These are phyloP conservation scores for Phlyctochytrium bullatum DNA, from an alignment of 192 early-diverging fungal genomes.

Conservation along the genomic window DNA sequence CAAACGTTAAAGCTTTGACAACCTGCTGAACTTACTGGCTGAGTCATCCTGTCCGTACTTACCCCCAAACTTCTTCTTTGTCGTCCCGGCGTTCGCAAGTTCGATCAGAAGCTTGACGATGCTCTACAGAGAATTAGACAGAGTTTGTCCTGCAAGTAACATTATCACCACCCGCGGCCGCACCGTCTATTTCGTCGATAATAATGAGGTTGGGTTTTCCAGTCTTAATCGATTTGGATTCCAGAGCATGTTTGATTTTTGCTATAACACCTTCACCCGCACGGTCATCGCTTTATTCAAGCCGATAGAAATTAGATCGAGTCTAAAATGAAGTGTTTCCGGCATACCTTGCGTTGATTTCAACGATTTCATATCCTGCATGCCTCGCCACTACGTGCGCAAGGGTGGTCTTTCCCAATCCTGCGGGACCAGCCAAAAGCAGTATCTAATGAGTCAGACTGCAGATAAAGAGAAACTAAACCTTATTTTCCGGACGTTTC, in stretches of 20 bases:
- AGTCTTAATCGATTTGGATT: constrained; percentile 66
- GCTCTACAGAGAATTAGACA: constrained; percentile 42
- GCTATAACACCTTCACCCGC: constrained; percentile 68
- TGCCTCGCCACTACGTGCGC: constrained; percentile 89
- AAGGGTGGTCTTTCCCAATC: constrained; percentile 95
- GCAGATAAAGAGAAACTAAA: constrained; percentile 12
- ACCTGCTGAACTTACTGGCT: too few relatives aligned
- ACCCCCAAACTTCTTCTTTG: constrained; percentile 14
- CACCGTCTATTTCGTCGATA: constrained; percentile 98
- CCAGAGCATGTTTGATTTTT: constrained; percentile 72
- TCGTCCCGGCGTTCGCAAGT: constrained; percentile 35
- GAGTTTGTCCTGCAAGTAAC: constrained; percentile 28
- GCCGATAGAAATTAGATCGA: not conserved
- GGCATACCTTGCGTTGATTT: constrained; percentile 78
- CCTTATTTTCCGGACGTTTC: constrained; percentile 60
- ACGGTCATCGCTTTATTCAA: constrained; percentile 82
- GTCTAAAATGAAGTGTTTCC: constrained; percentile 7
- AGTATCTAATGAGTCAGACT: constrained; percentile 42
- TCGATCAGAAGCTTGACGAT: constrained; percentile 81
- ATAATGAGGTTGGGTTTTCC: constrained; percentile 78
- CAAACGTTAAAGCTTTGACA: too few relatives aligned
- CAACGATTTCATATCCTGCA: constrained; percentile 85
- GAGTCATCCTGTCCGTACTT: too few relatives aligned
- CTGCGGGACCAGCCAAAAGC: constrained; percentile 86
- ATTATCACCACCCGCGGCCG: constrained; percentile 63